Percentiles rank a stretch among this genome's conserved stretches.
These are phyloP conservation scores for Candida smagusa DNA, from an alignment of 1,139 yeast species.

Conservation along the genomic window DNA sequence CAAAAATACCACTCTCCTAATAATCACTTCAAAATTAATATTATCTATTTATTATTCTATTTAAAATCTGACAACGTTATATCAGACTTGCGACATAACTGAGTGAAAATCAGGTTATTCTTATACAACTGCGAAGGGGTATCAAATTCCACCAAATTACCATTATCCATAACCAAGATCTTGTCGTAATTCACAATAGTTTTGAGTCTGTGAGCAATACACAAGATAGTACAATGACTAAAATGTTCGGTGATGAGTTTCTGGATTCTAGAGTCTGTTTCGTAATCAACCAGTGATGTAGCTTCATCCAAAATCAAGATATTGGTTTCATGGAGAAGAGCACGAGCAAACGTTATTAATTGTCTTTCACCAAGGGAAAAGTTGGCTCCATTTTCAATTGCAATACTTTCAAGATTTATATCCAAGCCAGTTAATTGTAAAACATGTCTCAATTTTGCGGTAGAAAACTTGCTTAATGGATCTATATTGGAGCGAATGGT, in stretches of 20 bases:
- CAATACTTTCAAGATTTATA: slow-evolving; percentile 58
- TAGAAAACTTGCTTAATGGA: slow-evolving; percentile 54
- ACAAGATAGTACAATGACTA: slow-evolving; percentile 62
- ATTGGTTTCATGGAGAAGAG: slow-evolving; percentile 65
- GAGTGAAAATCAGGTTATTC: slow-evolving; percentile 38
- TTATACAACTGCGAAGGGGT: slow-evolving; percentile 46
- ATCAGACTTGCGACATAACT: slow-evolving; percentile 39
- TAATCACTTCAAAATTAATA: too few relatives aligned
- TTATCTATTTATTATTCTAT: neutral
- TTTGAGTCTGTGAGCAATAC: slow-evolving; percentile 76
- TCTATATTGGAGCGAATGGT: slow-evolving; percentile 63
- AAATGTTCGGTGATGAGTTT: slow-evolving; percentile 60
- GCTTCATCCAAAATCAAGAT: slow-evolving; percentile 78
- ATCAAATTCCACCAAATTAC: slow-evolving; percentile 59
- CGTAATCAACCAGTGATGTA: slow-evolving; percentile 78
- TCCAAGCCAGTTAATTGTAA: slow-evolving; percentile 62
- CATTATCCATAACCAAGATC: slow-evolving; percentile 63
- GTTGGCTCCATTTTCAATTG: slow-evolving; percentile 72
- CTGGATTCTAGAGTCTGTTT: slow-evolving; percentile 72
- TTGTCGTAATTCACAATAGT: slow-evolving; percentile 66
- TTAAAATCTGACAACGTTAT: slow-evolving; percentile 16
- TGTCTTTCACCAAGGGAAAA: slow-evolving; percentile 80
- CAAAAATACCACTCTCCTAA: too few relatives aligned
- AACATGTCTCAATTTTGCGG: slow-evolving; percentile 49
- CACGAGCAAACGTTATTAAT: slow-evolving; percentile 71